Evolutionary conservation across 495 filamentous ascomycete genomes (phyloP), one percentile per base, ranked within the genome.

Genomic region (Tuber indicum): DNA sequence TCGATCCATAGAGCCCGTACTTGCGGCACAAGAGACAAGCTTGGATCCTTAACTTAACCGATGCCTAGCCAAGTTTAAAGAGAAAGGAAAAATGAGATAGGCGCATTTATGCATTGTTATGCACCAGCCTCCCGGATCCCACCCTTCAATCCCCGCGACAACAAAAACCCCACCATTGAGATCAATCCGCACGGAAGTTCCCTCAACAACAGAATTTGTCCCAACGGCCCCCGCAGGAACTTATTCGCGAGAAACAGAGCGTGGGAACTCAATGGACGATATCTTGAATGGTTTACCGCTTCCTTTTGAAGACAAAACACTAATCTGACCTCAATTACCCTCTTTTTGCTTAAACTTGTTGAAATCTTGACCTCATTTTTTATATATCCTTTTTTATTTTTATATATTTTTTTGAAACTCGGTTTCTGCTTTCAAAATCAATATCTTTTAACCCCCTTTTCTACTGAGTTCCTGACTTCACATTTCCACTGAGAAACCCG

Each of bases 201-300:
- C 26, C 42, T 45, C 41, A 36, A 77, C 49, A 76, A 73, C 71
- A 39, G 36, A 42, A 72, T 78, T 62, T 41, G 72, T 46, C 62
- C 70, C 23, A 66, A 71, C 44, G 36, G 41, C 21, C 32, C 39
- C 41, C 71, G 75, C 43, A 66, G 47, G 71, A 71, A 76, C 39
- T 69, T 45, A 76, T 71, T 41, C 14, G 73, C 32, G 16, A 26
- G 16, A 44, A 58, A 58, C 72, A 49, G 23, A 42, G 41, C 44
- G 74, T 66, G 45, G 71, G 43, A 44, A 36, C 72, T 72, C 70
- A 58, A 79, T 80, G 71, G 78, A 52, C 52, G 36, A 75, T 79
- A 69, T 72, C 72, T 76, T 78, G 23, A 41, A 49, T 62, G 75
- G 72, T 12, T 74, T 71, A 44, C 72, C 75, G 47, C 46, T 49